phyloP scores from a whole-genome alignment of 768 basidiomycete genomes.

The Hypholoma fasciculare region DNA sequence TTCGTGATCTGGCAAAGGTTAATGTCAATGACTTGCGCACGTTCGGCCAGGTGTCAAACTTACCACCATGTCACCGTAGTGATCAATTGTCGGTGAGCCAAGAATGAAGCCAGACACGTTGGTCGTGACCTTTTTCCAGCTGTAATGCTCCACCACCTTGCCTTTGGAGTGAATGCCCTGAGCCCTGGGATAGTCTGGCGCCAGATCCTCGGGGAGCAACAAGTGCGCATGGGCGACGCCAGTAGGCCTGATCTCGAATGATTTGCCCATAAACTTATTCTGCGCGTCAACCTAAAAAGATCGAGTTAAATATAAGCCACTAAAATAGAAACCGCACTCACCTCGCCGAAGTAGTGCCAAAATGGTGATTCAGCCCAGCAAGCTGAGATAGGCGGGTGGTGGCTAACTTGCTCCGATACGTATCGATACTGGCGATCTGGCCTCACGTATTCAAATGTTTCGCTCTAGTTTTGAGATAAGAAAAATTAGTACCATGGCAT shows the following conservation, averaged over 20 bases:
- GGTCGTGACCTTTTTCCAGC: slow-evolving; percentile 94
- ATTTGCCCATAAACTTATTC: slow-evolving; percentile 95
- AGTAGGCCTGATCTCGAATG: slow-evolving; percentile 94
- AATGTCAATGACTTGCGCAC: not conserved
- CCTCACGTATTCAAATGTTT: slow-evolving; percentile 93
- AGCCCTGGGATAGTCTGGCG: slow-evolving; percentile 60
- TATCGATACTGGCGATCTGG: slow-evolving; percentile 90
- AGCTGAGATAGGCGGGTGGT: slow-evolving; percentile 95
- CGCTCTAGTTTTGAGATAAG: slow-evolving; percentile 48
- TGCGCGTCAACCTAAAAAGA: slow-evolving; percentile 83
- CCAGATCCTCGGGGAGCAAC: slow-evolving; percentile 68
- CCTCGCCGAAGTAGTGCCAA: slow-evolving; percentile 93
- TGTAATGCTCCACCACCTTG: slow-evolving; percentile 86
- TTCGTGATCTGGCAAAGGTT: slow-evolving; percentile 63
- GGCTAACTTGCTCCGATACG: slow-evolving; percentile 94
- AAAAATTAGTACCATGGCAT: not conserved
- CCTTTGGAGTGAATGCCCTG: slow-evolving; percentile 39
- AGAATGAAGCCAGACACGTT: slow-evolving; percentile 92
- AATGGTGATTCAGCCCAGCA: slow-evolving; percentile 90
- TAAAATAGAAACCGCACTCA: slow-evolving; percentile 22
- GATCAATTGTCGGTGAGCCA: slow-evolving; percentile 85
- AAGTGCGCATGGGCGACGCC: slow-evolving; percentile 92
- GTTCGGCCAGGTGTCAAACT: slow-evolving; percentile 28
- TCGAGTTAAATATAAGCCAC: not conserved
- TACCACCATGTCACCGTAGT: slow-evolving; percentile 94